Conservation (phyloP, 805 yeast genomes). For the Candida gorgasii region DNA sequence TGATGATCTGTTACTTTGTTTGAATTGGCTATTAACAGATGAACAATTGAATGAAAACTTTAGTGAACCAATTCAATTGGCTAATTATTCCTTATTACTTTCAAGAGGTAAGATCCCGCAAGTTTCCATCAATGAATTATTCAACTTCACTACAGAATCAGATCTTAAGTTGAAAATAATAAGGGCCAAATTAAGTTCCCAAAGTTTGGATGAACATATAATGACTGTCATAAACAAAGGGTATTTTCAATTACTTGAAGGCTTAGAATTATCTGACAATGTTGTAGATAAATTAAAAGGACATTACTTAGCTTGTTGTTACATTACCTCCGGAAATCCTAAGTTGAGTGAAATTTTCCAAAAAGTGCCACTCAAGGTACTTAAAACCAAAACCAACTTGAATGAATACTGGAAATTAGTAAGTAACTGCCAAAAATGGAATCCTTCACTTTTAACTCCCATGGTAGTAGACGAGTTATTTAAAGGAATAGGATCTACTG, state of each 20-base stretch:
- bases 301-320: background rate
- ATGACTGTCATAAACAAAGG: constrained; percentile 3
- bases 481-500: background rate
- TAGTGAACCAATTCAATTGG: constrained; percentile 7
- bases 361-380: background rate
- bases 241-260: constrained; percentile 9
- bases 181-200: constrained; percentile 6
- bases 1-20: background rate
- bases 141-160: constrained; percentile 2
- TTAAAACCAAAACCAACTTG: background rate
- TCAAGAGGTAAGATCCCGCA: constrained; percentile 1
- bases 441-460: background rate
- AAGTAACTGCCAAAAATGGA: constrained; percentile 5
- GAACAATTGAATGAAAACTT: constrained; percentile 13
- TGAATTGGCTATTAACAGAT: constrained; percentile 15
- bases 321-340: constrained; percentile 1
- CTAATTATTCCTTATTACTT: constrained; percentile 10
- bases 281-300: constrained; percentile 5
- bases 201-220: constrained; percentile 7
- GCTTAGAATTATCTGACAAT: constrained; percentile 8
- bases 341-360: background rate
- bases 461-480: background rate
- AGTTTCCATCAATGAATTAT: constrained; percentile 10
- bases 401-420: constrained; percentile 6
- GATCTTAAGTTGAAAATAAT: constrained; percentile 8